phyloP scores from a whole-genome alignment of 345 rosid species.

The Atalantia buxifolia region DNA sequence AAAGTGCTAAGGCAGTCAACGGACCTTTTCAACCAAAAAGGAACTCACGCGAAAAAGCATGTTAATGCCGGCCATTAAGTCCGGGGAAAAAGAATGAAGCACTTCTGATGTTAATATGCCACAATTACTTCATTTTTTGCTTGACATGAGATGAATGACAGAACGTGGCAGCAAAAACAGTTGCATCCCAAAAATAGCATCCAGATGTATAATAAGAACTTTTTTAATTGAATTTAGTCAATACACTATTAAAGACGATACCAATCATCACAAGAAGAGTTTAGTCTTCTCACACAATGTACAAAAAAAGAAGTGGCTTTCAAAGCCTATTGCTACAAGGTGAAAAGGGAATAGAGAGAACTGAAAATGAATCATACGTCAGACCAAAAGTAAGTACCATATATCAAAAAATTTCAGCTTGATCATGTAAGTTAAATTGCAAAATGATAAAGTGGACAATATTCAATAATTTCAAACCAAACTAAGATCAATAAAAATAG shows the following conservation, averaged over 20 bases:
- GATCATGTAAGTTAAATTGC: background rate
- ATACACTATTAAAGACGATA: background rate
- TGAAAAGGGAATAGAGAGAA: background rate
- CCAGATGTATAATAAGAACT: background rate
- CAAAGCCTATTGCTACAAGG: background rate
- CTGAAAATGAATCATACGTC: background rate
- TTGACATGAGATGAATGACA: background rate
- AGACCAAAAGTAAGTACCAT: background rate
- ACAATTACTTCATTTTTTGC: background rate
- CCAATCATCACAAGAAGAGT: background rate
- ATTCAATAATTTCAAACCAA: background rate
- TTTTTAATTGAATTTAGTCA: background rate
- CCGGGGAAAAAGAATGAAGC: background rate
- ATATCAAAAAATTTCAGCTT: background rate
- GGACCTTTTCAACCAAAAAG: background rate
- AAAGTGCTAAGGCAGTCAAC: background rate
- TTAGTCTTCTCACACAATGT: background rate
- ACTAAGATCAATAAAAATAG: background rate
- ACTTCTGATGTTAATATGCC: background rate
- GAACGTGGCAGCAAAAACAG: background rate
- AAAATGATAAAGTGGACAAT: background rate
- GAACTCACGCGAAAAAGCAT: background rate
- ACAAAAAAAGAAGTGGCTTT: background rate
- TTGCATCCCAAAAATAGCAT: background rate
- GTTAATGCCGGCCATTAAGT: background rate